Evolutionary conservation across 129 eudicot species (phyloP), one percentile per base, ranked within the genome.

Genomic region (Flaveria sonorensis): DNA sequence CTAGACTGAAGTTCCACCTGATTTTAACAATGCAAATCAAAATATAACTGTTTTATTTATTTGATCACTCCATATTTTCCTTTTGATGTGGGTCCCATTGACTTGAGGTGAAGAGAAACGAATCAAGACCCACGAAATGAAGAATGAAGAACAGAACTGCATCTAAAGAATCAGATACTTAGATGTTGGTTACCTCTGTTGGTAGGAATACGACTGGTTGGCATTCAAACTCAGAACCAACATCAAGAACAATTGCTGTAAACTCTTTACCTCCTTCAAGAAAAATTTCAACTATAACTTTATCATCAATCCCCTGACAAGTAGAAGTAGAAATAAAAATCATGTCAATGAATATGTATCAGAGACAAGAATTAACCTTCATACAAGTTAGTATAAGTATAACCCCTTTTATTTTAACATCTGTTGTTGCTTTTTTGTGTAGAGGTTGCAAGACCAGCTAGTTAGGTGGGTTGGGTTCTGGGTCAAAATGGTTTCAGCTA

Each of bases 181-280:
- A 45, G 61, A 72, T 28, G 42, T 26, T 69, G 40, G 50, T 80
- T 76, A 92, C 98, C 89, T 92, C 98, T 46, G 96, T 92, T 70
- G 98, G 98, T 50, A 90, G 80, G 75, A 92, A 71, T 52, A 86
- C 94, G 21, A 92, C 91, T 43, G 98, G 98, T 71, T 88, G 85
- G 68, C 88, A 76, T 48, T 86, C 84, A 19, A 62, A 74, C 78
- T 82, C 90, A 62, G 92, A 85, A 77, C 96, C 94, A 68, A 85
- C 96, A 70, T 92, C 98, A 79, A 92, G 96, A 73, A 92, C 83
- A 74, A 92, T 92, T 26, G 98, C 93, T 20, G 98, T 92, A 73
- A 92, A 92, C 74, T 92, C 98, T 67, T 87, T 85, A 62, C 98
- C 98, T 68, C 96, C 96, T 83, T 84, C 94, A 59, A 92, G 98